Base-by-base conservation (phyloP, 257 asterid genomes). In the Voacanga thouarsii region DNA sequence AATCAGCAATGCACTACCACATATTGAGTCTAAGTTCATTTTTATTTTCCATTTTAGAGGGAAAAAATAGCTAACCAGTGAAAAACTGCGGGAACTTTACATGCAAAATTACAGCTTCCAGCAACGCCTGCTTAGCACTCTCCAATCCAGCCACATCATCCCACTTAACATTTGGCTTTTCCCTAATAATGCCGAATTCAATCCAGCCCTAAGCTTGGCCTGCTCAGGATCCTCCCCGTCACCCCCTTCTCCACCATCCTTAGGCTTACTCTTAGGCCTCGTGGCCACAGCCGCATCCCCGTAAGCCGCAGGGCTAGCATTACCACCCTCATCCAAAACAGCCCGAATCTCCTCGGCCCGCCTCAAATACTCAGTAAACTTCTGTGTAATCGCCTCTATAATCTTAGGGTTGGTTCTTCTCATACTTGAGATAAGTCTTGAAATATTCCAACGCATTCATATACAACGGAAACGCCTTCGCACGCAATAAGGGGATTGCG, bases 261-360 rank as follows among this genome's bases (percentile, higher is more conserved):
- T 95, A 16, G 97, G 93, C 85, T 93, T 95, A 51, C 86, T 82
- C 88, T 91, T 95, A 14, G 98, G 98, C 77, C 90, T 78, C 56
- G 98, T 82, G 3, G 91, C 94, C 83, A 95, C 97, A 1, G 98
- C 98, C 7, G 97, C 94, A 75, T 93, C 99, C 4, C 99, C 98
- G 43, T 91, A 91, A 0, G 92, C 75, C 14, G 89, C 87, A 5
- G 92, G 90, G 1, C 96, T 97, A 3, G 96, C 83, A 57, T 96
- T 92, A 24, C 98, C 97, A 30, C 99, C 99, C 69, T 93, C 99
- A 56, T 92, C 99, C 33, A 93, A 79, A 30, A 90, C 97, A 24
- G 96, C 92, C 55, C 98, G 89, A 79, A 96, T 96, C 93, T 96
- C 99, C 92, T 96, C 99, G 1, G 99, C 99, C 33, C 99, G 92